Conservation (phyloP, 257 asterid genomes). For the Solanum ossicruentum region DNA sequence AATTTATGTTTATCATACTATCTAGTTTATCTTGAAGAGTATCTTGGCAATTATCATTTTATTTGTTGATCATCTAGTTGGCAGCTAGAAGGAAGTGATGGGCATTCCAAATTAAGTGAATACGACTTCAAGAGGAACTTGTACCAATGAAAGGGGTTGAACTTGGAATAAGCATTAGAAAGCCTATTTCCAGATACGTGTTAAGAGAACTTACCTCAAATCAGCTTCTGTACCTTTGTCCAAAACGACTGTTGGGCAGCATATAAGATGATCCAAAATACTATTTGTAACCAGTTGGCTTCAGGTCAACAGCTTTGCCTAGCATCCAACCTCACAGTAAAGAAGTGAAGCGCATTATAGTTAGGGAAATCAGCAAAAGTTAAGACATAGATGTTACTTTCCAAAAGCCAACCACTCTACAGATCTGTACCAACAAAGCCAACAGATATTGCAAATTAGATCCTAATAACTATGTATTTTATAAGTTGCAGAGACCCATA, state of each 20-base stretch:
- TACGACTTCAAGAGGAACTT: conserved; percentile 2
- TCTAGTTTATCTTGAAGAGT: background rate
- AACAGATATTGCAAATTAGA: conserved; percentile 18
- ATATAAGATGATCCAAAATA: conserved; percentile 28
- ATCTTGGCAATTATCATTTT: background rate
- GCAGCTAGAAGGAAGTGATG: background rate
- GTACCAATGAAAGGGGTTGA: background rate
- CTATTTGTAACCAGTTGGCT: conserved; percentile 43
- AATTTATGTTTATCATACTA: background rate
- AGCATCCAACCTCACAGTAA: conserved; percentile 56
- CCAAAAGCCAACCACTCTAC: conserved; percentile 23
- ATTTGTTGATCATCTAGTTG: background rate
- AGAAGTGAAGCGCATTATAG: conserved; percentile 40
- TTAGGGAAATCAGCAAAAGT: conserved; percentile 21
- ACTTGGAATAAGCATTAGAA: conserved; percentile 2
- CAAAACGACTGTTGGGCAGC: conserved; percentile 22
- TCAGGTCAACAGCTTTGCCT: conserved; percentile 43
- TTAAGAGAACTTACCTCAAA: conserved; percentile 39
- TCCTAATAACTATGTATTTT: conserved; percentile 15
- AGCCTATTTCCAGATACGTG: background rate
- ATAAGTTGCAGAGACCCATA: conserved; percentile 8
- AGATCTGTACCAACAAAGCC: conserved; percentile 31
- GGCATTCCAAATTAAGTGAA: background rate
- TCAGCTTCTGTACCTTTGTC: conserved; percentile 33
- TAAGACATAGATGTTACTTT: background rate